Evolutionary conservation across 371 early-diverging fungal species (phyloP), one percentile per base, ranked within the genome.

Genomic region (Mucor plumbeus): DNA sequence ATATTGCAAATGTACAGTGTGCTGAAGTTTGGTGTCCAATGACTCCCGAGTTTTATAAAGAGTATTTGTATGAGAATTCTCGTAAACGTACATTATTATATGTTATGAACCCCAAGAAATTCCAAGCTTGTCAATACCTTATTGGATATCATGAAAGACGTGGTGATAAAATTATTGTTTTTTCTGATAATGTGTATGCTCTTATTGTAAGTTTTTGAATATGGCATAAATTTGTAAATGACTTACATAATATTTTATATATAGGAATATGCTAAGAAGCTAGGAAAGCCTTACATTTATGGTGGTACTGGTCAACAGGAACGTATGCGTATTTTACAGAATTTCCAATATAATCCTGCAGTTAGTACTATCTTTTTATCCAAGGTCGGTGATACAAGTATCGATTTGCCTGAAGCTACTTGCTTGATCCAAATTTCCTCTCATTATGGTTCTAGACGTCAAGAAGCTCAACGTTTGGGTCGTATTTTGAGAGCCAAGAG

Each of bases 21-120:
- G 95, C 98, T 0, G 99, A 99, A 79, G 98, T 99, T 10, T 99
- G 99, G 99, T 99, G 99, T 75, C 89, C 91, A 9, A 99, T 99
- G 99, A 96, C 99, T 3, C 90, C 95, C 0, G 98, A 97, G 65
- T 99, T 99, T 73, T 99, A 99, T 79, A 86, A 91, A 57, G 98
- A 97, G 71, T 99, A 99, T 71, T 82, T 99, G 31, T 81, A 83
- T 15, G 90, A 88, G 65, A 76, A 82, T 31, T 87, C 90, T 26
- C 79, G 95, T 67, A 95, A 94, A 74, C 87, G 93, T 59, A 89
- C 92, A 31, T 75, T 99, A 64, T 83, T 99, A 6, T 96, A 94
- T 68, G 97, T 93, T 56, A 97, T 99, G 98, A 99, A 99, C 75
- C 99, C 99, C 4, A 91, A 90, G 68, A 99, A 99, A 75, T 92